A percentile compares a stretch with the other conserved stretches of the same genome.
phyloP scores from a whole-genome alignment of 2,329 filamentous ascomycete species.

The Colletotrichum sp. region DNA sequence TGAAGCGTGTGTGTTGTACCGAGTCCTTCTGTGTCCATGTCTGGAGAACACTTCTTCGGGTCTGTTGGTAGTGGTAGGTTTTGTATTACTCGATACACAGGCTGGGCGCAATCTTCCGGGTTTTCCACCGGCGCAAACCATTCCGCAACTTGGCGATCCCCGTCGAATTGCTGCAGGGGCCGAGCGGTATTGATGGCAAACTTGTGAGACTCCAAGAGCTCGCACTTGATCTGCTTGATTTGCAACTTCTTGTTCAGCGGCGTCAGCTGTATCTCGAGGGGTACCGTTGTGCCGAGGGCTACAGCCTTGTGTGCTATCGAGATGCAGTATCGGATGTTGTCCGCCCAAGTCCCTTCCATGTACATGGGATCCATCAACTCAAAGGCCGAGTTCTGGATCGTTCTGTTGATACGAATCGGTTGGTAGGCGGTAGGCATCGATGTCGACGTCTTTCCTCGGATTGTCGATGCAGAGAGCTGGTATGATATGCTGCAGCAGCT shows the following conservation, averaged over 20 bases:
- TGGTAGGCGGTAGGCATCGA: background rate
- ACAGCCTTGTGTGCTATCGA: constrained; percentile 1
- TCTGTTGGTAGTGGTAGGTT: background rate
- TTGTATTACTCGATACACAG: background rate
- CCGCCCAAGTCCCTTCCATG: background rate
- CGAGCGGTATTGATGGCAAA: background rate
- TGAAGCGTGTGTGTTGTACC: background rate
- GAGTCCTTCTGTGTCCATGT: background rate
- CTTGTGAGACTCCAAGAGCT: background rate
- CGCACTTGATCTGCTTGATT: background rate
- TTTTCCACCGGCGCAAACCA: background rate
- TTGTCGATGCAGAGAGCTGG: background rate
- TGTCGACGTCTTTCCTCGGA: background rate
- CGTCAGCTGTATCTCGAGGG: background rate
- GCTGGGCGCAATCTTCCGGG: background rate
- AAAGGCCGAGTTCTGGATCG: background rate
- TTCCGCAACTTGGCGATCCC: background rate
- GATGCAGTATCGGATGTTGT: background rate
- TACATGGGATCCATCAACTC: constrained; percentile 11
- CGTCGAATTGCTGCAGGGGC: background rate
- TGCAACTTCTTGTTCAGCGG: background rate
- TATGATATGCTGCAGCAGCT: constrained; percentile 4
- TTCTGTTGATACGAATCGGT: background rate
- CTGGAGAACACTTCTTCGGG: background rate
- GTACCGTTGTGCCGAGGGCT: background rate